phyloP scores from a whole-genome alignment of 2,329 filamentous ascomycete genomes.

The Alternaria arbusti region DNA sequence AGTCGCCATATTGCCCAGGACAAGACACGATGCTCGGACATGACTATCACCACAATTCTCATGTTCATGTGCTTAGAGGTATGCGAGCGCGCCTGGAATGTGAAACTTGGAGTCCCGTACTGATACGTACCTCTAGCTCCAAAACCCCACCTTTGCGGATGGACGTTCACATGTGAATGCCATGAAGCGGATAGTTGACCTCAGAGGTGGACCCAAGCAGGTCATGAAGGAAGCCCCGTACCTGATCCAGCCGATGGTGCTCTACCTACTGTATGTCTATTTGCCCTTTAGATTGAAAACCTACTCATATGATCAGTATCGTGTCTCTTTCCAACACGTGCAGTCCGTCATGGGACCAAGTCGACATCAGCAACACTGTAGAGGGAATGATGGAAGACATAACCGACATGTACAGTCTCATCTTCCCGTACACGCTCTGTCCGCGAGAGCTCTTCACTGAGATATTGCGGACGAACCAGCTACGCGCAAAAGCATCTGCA shows the following conservation, averaged over 20 bases:
- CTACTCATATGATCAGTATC: constrained; percentile 23
- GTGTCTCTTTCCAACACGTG: constrained; percentile 33
- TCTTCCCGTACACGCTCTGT: constrained; percentile 39
- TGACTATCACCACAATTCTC: constrained; percentile 36
- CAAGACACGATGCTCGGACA: constrained; percentile 30
- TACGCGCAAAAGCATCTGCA: constrained; percentile 23
- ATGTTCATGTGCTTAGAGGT: constrained; percentile 41
- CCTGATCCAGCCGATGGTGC: constrained; percentile 26
- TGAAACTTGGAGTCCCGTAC: background rate
- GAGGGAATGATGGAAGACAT: constrained; percentile 23
- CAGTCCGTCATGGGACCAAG: constrained; percentile 33
- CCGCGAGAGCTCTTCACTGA: constrained; percentile 32
- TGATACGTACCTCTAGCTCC: constrained; percentile 24
- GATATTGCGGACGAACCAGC: constrained; percentile 31
- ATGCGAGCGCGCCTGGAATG: background rate
- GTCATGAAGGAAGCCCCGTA: constrained; percentile 23
- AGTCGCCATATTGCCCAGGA: constrained; percentile 31
- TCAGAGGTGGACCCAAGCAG: constrained; percentile 34
- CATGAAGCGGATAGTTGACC: constrained; percentile 32
- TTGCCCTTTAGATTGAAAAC: background rate
- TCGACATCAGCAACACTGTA: constrained; percentile 21
- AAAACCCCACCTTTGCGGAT: constrained; percentile 26
- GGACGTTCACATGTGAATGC: constrained; percentile 40
- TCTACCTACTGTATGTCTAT: constrained; percentile 34
- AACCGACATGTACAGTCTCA: constrained; percentile 25